These are phyloP conservation scores for Suillus sp. DNA, from an alignment of 768 basidiomycete species.

Conservation along the genomic window DNA sequence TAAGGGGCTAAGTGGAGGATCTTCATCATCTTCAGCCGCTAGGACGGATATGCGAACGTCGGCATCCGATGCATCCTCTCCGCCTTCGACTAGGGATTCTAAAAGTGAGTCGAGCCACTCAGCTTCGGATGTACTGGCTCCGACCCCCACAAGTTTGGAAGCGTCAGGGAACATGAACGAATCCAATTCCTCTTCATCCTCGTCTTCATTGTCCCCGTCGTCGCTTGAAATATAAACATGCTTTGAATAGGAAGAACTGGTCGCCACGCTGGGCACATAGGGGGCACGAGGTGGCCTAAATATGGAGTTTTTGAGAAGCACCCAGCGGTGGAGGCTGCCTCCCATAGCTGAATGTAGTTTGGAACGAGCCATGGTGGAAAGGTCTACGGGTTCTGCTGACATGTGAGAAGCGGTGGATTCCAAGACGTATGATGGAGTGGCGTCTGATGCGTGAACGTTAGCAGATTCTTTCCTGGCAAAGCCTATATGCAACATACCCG, in stretches of 20 bases:
- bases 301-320: slow-evolving; percentile 85
- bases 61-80: slow-evolving; percentile 54
- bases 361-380: slow-evolving; percentile 67
- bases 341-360: slow-evolving; percentile 70
- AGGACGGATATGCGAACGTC: slow-evolving; percentile 49
- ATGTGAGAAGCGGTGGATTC: slow-evolving; percentile 36
- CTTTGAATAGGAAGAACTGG: slow-evolving; percentile 34
- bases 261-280: slow-evolving; percentile 29
- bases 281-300: slow-evolving; percentile 51
- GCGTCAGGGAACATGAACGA: slow-evolving; percentile 84
- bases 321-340: slow-evolving; percentile 81
- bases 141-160: slow-evolving; percentile 48
- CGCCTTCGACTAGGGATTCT: slow-evolving; percentile 71
- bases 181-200: slow-evolving; percentile 49
- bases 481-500: slow-evolving; percentile 23
- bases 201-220: slow-evolving; percentile 52
- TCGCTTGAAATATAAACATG: slow-evolving; percentile 40
- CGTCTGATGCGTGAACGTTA: slow-evolving; percentile 25
- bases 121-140: slow-evolving; percentile 60
- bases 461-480: not conserved
- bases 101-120: slow-evolving; percentile 83
- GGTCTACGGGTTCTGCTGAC: slow-evolving; percentile 49
- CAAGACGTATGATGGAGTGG: slow-evolving; percentile 11
- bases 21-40: slow-evolving; percentile 64
- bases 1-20: slow-evolving; percentile 56